Conservation (phyloP, 495 filamentous ascomycete genomes). For the Penicillium coffeae region DNA sequence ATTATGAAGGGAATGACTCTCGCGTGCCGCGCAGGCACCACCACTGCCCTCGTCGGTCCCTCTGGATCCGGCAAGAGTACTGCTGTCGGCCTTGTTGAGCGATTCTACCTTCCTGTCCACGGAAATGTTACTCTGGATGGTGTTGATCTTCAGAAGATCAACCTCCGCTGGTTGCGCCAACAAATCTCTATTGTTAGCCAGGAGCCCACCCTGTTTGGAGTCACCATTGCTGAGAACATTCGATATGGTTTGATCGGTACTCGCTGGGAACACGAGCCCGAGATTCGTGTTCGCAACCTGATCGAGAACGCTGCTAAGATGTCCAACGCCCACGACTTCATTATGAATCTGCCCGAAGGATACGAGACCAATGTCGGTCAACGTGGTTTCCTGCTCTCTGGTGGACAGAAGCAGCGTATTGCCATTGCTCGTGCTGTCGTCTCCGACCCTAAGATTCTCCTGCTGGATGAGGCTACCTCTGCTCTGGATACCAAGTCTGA, state of each 20-base stretch:
- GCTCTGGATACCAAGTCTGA: conserved; percentile 96
- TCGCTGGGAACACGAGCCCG: conserved; percentile 58
- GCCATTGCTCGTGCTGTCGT: conserved; percentile 86
- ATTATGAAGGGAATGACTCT: conserved; percentile 82
- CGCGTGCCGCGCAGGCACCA: conserved; percentile 77
- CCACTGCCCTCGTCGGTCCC: conserved; percentile 80
- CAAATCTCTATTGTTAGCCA: conserved; percentile 87
- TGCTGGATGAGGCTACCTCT: conserved; percentile 92
- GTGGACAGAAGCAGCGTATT: conserved; percentile 96
- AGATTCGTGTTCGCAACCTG: conserved; percentile 63
- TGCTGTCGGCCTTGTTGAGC: conserved; percentile 84
- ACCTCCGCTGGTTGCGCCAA: conserved; percentile 86
- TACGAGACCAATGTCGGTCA: conserved; percentile 96
- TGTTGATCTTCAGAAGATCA: conserved; percentile 74
- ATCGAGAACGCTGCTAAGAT: conserved; percentile 79
- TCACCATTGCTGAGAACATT: conserved; percentile 84
- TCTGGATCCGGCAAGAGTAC: conserved; percentile 91
- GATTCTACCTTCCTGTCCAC: conserved; percentile 86
- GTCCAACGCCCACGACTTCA: conserved; percentile 92
- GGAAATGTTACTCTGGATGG: conserved; percentile 80
- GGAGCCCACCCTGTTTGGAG: conserved; percentile 69
- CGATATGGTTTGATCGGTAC: conserved; percentile 85
- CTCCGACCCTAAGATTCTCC: conserved; percentile 88
- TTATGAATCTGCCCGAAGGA: conserved; percentile 75
- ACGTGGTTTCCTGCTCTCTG: conserved; percentile 85